A percentile compares a stretch with the other conserved stretches of the same genome.
phyloP scores from a whole-genome alignment of 441 rosid species.

The Lepidium campestre region DNA sequence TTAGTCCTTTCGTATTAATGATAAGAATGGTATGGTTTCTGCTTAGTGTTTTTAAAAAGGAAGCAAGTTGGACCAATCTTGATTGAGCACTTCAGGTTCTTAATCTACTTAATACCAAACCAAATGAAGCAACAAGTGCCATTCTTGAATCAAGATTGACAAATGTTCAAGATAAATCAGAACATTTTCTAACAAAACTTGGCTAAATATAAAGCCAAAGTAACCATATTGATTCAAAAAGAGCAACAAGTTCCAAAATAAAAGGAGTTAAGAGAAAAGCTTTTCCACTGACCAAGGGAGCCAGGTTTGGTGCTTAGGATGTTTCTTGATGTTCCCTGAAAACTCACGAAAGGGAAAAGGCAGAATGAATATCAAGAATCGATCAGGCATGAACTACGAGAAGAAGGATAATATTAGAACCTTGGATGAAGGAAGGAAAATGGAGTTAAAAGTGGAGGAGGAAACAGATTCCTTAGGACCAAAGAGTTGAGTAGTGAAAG shows the following conservation, averaged over 20 bases:
- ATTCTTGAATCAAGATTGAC: neutral
- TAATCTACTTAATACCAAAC: neutral
- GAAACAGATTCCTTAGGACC: conserved; percentile 58
- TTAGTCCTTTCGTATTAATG: neutral
- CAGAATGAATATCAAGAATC: neutral
- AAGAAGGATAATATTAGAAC: conserved; percentile 22
- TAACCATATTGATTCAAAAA: conserved; percentile 1
- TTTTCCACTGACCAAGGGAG: conserved; percentile 33
- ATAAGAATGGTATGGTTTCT: neutral
- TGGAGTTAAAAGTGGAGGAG: conserved; percentile 54
- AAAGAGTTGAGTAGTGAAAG: conserved; percentile 59
- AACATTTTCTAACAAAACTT: neutral
- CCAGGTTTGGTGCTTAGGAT: conserved; percentile 43
- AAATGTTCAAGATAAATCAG: neutral
- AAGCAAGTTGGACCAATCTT: neutral
- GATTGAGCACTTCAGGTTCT: neutral
- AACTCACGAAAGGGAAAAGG: neutral
- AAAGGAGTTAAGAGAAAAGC: neutral
- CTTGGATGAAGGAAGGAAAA: conserved; percentile 54
- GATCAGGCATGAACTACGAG: neutral
- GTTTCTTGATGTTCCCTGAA: conserved; percentile 49
- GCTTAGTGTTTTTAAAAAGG: neutral
- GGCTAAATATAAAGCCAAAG: neutral
- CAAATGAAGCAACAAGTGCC: neutral
- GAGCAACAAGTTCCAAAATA: neutral